These are phyloP conservation scores for Sporothrix humicola DNA, from an alignment of 2,329 filamentous ascomycete species.

Conservation along the genomic window DNA sequence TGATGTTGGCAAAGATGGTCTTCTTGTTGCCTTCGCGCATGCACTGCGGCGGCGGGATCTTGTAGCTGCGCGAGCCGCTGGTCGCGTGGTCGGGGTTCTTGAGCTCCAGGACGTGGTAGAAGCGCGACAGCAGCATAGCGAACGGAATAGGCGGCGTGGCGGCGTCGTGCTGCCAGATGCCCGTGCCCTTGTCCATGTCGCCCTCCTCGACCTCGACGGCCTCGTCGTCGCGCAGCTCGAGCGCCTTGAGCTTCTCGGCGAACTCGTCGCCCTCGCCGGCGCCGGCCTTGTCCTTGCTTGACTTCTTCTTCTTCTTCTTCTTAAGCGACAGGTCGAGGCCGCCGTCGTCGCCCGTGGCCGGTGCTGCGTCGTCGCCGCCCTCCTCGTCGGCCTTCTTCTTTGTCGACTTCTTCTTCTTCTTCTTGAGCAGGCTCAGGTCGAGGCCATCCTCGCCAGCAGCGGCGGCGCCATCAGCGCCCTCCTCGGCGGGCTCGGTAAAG, in stretches of 20 bases:
- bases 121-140: constrained; percentile 82
- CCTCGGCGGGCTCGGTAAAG: constrained; percentile 56
- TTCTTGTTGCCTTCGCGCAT: constrained; percentile 99
- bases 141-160: constrained; percentile 78
- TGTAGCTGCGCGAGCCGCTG: constrained; percentile 91
- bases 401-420: constrained; percentile 60
- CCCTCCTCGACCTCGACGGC: constrained; percentile 64
- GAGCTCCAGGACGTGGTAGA: constrained; percentile 92
- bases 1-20: constrained; percentile 99
- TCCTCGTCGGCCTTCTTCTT: constrained; percentile 55
- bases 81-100: constrained; percentile 96
- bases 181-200: constrained; percentile 85
- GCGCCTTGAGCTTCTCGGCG: constrained; percentile 65
- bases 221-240: constrained; percentile 66
- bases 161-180: constrained; percentile 86
- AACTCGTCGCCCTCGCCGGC: constrained; percentile 62
- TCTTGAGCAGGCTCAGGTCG: constrained; percentile 65
- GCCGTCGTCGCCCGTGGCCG: constrained; percentile 63
- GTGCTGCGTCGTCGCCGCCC: constrained; percentile 54
- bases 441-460: constrained; percentile 63
- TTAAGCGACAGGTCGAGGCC: constrained; percentile 60
- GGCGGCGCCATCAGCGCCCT: constrained; percentile 45
- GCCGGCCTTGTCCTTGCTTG: constrained; percentile 46
- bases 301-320: constrained; percentile 86
- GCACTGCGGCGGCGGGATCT: constrained; percentile 98